Evolutionary conservation across 1,139 yeast species (phyloP), one percentile per base, ranked within the genome.

Genomic region (Spathaspora jeffriesii): DNA sequence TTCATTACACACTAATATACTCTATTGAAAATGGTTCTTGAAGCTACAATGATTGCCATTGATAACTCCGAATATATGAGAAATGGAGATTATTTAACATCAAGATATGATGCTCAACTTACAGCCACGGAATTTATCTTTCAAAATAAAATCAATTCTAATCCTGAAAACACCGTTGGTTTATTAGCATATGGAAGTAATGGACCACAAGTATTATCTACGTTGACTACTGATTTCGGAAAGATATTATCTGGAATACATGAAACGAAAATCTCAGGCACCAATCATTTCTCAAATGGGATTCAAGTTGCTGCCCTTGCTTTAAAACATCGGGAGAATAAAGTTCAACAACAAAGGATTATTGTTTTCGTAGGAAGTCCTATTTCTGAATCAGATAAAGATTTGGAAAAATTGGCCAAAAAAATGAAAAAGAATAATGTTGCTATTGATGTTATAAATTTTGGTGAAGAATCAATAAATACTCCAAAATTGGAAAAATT

Each of bases 241-340:
- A 88, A 86, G 67, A 81, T 93, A 48, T 74, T 92, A 54, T 76
- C 91, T n/a, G 98, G 97, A 7, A 77, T 90, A 40, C 96, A 91
- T 59, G 91, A 87, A 44, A 85, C 95, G 22, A 81, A 81, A 57
- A 84, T 95, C 47, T 74, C 76, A 22, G 97, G 97, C 1, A 65
- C 64, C 28, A 68, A 76, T 43, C 90, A 91, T 61, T 76, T 95
- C 51, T 75, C 87, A 31, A 87, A 92, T 43, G 96, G 96, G 14
- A 83, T 93, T 56, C 97, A 92, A 69, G 96, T 93, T 53, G 99
- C 98, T n/a, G 96, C 96, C 43, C 78, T 95, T 61, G 98, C 97
- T 11, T 81, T 93, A 61, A 93, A 91, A 64, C 98, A 93, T 70
- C 90, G 99, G 63, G 97, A 91, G 66, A 91, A 93, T 71, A 90